A percentile compares a stretch with the other conserved stretches of the same genome.
These are phyloP conservation scores for Spiromastix sp. DNA, from an alignment of 2,329 filamentous ascomycete species.

Conservation along the genomic window DNA sequence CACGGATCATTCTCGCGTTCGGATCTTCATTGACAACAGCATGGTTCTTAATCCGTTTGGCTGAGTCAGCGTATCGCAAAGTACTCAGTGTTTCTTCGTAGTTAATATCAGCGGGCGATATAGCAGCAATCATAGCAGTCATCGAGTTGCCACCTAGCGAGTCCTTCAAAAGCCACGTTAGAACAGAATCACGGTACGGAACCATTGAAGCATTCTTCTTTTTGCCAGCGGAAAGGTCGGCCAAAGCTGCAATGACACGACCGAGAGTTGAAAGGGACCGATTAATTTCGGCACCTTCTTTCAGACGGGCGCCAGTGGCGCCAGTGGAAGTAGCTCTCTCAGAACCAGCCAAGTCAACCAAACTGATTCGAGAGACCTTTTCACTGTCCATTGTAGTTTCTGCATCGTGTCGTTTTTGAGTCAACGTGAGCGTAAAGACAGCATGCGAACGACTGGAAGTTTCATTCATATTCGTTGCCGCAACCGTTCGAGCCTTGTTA, in stretches of 20 bases:
- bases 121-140: conserved; percentile 99
- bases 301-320: conserved; percentile 85
- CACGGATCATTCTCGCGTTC: conserved; percentile 96
- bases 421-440: conserved; percentile 92
- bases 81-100: conserved; percentile 97
- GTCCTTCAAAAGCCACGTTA: conserved; percentile 96
- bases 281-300: conserved; percentile 98
- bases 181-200: conserved; percentile 89
- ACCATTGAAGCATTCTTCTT: conserved; percentile 68
- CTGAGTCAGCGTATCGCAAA: conserved; percentile 89
- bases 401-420: conserved; percentile 80
- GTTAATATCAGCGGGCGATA: conserved; percentile 97
- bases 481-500: conserved; percentile 96
- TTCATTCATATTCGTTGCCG: conserved; percentile 99
- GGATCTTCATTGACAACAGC: conserved; percentile 98
- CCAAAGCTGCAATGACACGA: conserved; percentile 91
- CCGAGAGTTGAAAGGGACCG: conserved; percentile 90
- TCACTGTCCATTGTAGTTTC: conserved; percentile 97
- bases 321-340: conserved; percentile 96
- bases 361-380: conserved; percentile 93
- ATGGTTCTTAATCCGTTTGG: conserved; percentile 99
- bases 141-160: conserved; percentile 96
- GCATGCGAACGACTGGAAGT: conserved; percentile 97
- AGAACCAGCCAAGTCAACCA: conserved; percentile 95
- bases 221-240: conserved; percentile 77